These are phyloP conservation scores for Periconia digitata DNA, from an alignment of 2,329 filamentous ascomycete species.

Conservation along the genomic window DNA sequence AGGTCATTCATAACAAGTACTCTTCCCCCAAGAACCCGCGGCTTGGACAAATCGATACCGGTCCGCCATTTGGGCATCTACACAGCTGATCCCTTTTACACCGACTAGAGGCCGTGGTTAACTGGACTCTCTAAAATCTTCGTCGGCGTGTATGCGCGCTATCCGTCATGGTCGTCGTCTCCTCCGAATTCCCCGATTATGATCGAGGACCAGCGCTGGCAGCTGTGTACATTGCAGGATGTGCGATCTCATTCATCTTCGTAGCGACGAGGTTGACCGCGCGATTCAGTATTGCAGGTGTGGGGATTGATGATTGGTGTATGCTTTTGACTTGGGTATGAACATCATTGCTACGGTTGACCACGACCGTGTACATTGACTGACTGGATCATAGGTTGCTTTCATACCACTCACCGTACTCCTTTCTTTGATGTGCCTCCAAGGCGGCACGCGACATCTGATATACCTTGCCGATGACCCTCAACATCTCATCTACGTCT, in stretches of 20 bases:
- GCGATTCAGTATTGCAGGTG: constrained; percentile 19
- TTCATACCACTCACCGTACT: constrained; percentile 18
- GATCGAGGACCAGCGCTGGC: constrained; percentile 19
- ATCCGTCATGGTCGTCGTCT: constrained; percentile 1
- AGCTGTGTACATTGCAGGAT: constrained; percentile 20
- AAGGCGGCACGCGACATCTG: constrained; percentile 22
- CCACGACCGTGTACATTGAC: too few relatives aligned
- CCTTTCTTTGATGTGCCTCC: constrained; percentile 12
- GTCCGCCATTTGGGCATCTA: background rate
- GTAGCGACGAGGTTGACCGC: constrained; percentile 19
- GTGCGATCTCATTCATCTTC: constrained; percentile 15
- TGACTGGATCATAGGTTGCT: constrained; percentile 8
- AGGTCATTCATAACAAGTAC: background rate
- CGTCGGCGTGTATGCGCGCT: background rate
- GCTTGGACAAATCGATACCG: background rate
- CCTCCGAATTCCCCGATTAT: constrained; percentile 7
- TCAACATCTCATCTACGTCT: constrained; percentile 7
- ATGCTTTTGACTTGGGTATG: constrained; percentile 23
- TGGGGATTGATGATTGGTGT: constrained; percentile 23
- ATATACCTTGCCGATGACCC: constrained; percentile 16
- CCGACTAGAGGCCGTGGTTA: background rate
- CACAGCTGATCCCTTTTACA: background rate
- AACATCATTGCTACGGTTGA: background rate
- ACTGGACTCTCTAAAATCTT: background rate
- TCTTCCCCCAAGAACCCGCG: background rate